Conservation (phyloP, 805 yeast genomes). For the Lipomyces orientalis region DNA sequence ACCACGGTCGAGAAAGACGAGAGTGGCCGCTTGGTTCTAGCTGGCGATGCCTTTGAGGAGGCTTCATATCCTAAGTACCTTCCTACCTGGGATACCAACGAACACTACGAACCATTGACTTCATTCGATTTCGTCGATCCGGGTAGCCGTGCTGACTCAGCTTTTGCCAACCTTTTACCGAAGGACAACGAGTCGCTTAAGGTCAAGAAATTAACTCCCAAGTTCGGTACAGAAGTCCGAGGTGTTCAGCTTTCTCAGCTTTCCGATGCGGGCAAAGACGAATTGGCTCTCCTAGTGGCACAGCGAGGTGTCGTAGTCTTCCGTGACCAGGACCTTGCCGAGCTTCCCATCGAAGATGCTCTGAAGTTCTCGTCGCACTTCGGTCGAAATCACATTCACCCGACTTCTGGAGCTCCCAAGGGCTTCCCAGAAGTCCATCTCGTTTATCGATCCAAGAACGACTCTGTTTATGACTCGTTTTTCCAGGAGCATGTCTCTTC, state of each 20-base stretch:
- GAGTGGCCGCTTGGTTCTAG: slow-evolving; percentile 33
- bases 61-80: slow-evolving; percentile 59
- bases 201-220: slow-evolving; percentile 60
- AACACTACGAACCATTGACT: slow-evolving; percentile 57
- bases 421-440: slow-evolving; percentile 65
- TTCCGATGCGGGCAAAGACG: slow-evolving; percentile 63
- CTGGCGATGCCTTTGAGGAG: slow-evolving; percentile 36
- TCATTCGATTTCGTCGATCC: slow-evolving; percentile 65
- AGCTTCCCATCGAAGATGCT: slow-evolving; percentile 43
- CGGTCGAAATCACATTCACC: slow-evolving; percentile 75
- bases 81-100: slow-evolving; percentile 71
- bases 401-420: slow-evolving; percentile 72
- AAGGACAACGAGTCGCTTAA: slow-evolving; percentile 42
- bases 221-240: slow-evolving; percentile 67
- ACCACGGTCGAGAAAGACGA: slow-evolving; percentile 34
- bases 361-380: slow-evolving; percentile 63
- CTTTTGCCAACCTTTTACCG: slow-evolving; percentile 56
- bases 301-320: slow-evolving; percentile 75
- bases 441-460: slow-evolving; percentile 57
- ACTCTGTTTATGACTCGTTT: slow-evolving; percentile 40
- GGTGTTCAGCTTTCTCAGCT: slow-evolving; percentile 68
- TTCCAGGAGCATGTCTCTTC: slow-evolving; percentile 42
- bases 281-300: slow-evolving; percentile 70
- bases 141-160: slow-evolving; percentile 71
- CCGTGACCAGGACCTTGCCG: slow-evolving; percentile 71